These are phyloP conservation scores for Chytridium lagenaria DNA, from an alignment of 371 early-diverging fungal genomes.

Conservation along the genomic window DNA sequence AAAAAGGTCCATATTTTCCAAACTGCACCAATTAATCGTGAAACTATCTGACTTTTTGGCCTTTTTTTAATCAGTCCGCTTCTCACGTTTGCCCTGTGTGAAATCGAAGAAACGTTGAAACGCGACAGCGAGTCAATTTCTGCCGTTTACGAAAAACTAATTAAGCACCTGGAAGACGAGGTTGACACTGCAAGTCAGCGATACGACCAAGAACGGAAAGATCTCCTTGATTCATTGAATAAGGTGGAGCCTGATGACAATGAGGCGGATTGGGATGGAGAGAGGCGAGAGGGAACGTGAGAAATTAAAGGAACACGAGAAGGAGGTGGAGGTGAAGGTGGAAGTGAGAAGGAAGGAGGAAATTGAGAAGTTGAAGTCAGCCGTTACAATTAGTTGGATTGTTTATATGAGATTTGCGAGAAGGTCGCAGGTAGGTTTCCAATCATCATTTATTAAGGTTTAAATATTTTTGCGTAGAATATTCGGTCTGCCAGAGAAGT, in stretches of 20 bases:
- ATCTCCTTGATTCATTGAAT: slow-evolving; percentile 29
- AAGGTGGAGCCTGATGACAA: slow-evolving; percentile 50
- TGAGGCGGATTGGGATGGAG: slow-evolving; percentile 80
- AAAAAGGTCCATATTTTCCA: slow-evolving; percentile 73
- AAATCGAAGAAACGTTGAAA: slow-evolving; percentile 80
- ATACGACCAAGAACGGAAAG: neutral
- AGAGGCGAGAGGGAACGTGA: slow-evolving; percentile 72
- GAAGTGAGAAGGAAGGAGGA: slow-evolving; percentile 67
- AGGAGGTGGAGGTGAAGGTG: slow-evolving; percentile 66
- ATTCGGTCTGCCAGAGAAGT: slow-evolving; percentile 78
- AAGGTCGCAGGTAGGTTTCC: slow-evolving; percentile 69
- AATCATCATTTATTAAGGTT: neutral
- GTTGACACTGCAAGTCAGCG: neutral
- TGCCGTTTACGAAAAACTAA: slow-evolving; percentile 72
- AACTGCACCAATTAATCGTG: too few species aligned
- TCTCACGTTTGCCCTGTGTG: slow-evolving; percentile 84
- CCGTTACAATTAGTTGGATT: slow-evolving; percentile 80
- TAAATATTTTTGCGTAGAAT: slow-evolving; percentile 48
- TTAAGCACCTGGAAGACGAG: slow-evolving; percentile 57
- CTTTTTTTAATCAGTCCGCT: slow-evolving; percentile 61
- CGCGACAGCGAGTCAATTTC: slow-evolving; percentile 68
- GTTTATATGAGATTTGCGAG: slow-evolving; percentile 85
- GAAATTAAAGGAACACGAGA: slow-evolving; percentile 67
- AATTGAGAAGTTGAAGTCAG: slow-evolving; percentile 66
- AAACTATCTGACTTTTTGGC: slow-evolving; percentile 12